These are phyloP conservation scores for Alternaria panax DNA, from an alignment of 2,329 filamentous ascomycete species.

Conservation along the genomic window DNA sequence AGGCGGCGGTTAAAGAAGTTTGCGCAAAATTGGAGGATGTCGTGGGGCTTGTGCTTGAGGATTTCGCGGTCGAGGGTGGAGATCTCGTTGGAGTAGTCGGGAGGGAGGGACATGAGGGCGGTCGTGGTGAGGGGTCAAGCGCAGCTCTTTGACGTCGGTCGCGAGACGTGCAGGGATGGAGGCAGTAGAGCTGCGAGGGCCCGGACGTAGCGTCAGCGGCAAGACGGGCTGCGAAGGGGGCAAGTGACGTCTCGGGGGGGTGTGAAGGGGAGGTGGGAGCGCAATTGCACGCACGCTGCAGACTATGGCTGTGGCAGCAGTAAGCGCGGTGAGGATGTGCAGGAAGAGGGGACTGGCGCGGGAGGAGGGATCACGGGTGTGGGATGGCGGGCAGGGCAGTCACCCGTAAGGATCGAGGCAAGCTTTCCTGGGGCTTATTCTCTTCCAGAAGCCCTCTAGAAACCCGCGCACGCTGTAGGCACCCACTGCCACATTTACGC, in stretches of 20 bases:
- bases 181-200: constrained; percentile 38
- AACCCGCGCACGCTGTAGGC: constrained; percentile 16
- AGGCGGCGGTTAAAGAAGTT: constrained; percentile 72
- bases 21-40: constrained; percentile 74
- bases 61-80: constrained; percentile 69
- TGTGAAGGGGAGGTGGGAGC: background rate
- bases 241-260: background rate
- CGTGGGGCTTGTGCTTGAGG: constrained; percentile 64
- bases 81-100: constrained; percentile 64
- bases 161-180: constrained; percentile 48
- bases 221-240: background rate
- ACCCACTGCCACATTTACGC: constrained; percentile 4
- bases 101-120: constrained; percentile 50
- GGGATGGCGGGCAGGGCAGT: constrained; percentile 26
- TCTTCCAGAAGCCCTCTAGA: constrained; percentile 45
- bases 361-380: constrained; percentile 23
- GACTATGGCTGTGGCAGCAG: background rate
- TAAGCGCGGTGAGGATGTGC: constrained; percentile 25
- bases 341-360: constrained; percentile 29
- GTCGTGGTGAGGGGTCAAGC: constrained; percentile 43
- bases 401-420: constrained; percentile 21
- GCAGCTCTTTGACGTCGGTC: constrained; percentile 50
- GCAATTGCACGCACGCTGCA: constrained; percentile 14
- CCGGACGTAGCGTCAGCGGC: constrained; percentile 37
- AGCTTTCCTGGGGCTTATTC: constrained; percentile 27